These are phyloP conservation scores for Canavalia ensiformis DNA, from an alignment of 306 rosid genomes.

Conservation along the genomic window DNA sequence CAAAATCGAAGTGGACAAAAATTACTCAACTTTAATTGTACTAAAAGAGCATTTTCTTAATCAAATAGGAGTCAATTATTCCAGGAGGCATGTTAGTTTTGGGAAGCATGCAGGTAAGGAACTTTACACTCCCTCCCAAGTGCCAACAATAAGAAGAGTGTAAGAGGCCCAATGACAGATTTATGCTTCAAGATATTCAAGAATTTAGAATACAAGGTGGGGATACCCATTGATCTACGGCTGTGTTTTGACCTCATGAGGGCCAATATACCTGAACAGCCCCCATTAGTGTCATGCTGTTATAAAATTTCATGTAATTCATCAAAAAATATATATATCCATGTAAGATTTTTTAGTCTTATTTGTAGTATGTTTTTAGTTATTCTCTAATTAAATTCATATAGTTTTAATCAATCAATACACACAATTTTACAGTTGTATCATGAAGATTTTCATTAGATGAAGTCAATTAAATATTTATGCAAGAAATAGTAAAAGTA, in stretches of 20 bases:
- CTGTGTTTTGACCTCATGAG: not conserved
- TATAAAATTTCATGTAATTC: not conserved
- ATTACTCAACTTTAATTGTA: too few relatives aligned
- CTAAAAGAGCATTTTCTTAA: too few relatives aligned
- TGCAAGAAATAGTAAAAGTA: too few relatives aligned
- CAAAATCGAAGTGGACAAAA: too few relatives aligned
- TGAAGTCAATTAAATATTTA: too few relatives aligned
- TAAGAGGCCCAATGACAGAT: not conserved
- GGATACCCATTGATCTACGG: not conserved
- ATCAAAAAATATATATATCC: too few relatives aligned
- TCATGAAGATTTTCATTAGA: not conserved
- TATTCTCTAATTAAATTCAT: slow-evolving; percentile 1
- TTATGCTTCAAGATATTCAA: not conserved
- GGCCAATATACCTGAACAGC: not conserved
- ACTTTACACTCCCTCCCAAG: too few relatives aligned
- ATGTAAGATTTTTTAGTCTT: not conserved
- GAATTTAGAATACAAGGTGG: not conserved
- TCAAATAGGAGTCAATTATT: too few relatives aligned
- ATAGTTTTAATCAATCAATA: slow-evolving; percentile 4
- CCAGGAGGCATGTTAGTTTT: too few relatives aligned
- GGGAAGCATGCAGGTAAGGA: too few relatives aligned
- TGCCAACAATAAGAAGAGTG: too few relatives aligned
- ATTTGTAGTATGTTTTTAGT: not conserved
- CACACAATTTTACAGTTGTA: not conserved
- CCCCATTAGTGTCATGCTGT: not conserved